Conservation (phyloP, 2,329 filamentous ascomycete species). For the Talaromyces piceae region DNA sequence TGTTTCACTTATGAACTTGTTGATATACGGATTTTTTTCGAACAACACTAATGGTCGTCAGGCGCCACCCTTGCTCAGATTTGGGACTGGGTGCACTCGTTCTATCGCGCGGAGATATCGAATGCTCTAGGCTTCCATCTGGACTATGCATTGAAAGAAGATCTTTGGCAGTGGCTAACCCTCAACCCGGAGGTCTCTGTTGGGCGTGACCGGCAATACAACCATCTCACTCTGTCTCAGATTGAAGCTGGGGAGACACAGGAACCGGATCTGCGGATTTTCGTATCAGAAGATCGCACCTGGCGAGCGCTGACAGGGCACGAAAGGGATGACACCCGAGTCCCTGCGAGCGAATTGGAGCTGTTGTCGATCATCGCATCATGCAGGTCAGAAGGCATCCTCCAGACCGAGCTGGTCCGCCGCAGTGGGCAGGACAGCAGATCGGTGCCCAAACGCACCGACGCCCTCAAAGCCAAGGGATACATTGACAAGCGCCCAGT, state of each 20-base stretch:
- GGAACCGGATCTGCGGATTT: slow-evolving; percentile 22
- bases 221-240: slow-evolving; percentile 34
- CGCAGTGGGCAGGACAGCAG: slow-evolving; percentile 57
- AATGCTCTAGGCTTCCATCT: slow-evolving; percentile 16
- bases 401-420: slow-evolving; percentile 49
- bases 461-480: slow-evolving; percentile 48
- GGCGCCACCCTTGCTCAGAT: slow-evolving; percentile 4
- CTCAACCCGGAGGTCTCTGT: slow-evolving; percentile 50
- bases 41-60: neutral
- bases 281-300: slow-evolving; percentile 48
- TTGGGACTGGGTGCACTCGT: slow-evolving; percentile 3
- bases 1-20: neutral
- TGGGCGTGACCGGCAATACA: slow-evolving; percentile 33
- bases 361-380: slow-evolving; percentile 53
- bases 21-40: no score
- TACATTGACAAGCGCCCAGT: slow-evolving; percentile 54
- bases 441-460: slow-evolving; percentile 55
- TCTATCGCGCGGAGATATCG: neutral
- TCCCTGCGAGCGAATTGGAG: slow-evolving; percentile 49
- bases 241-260: slow-evolving; percentile 22
- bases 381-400: slow-evolving; percentile 46
- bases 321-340: slow-evolving; percentile 46
- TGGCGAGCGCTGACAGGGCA: slow-evolving; percentile 57
- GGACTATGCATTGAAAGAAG: slow-evolving; percentile 46
- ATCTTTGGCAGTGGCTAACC: slow-evolving; percentile 52